phyloP scores from a whole-genome alignment of 768 basidiomycete species.

The Hericium alpestre region DNA sequence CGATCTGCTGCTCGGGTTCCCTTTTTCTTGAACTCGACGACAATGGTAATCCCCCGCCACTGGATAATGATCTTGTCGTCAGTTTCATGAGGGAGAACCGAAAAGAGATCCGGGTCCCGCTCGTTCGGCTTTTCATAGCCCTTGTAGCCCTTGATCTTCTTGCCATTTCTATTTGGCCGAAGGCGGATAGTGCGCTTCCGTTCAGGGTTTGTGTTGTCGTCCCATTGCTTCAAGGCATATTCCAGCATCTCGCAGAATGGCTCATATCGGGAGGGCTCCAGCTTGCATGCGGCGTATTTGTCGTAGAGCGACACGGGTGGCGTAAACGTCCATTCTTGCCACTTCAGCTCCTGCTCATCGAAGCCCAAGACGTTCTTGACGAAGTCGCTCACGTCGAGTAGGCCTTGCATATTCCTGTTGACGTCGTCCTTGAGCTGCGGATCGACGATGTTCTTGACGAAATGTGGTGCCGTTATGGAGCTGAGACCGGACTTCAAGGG shows the following conservation, averaged over 20 bases:
- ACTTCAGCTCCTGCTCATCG: not conserved
- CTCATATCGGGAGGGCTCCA: not conserved
- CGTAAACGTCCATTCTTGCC: not conserved
- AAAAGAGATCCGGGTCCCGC: not conserved
- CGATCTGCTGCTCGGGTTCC: too few relatives aligned
- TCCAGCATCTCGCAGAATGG: not conserved
- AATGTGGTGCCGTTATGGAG: too few relatives aligned
- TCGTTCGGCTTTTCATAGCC: not conserved
- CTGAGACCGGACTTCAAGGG: too few relatives aligned
- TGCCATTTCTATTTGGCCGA: not conserved
- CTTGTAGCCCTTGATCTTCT: not conserved
- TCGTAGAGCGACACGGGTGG: not conserved
- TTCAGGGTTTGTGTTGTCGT: too few relatives aligned
- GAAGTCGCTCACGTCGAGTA: not conserved
- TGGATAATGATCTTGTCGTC: too few relatives aligned
- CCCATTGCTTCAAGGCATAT: not conserved
- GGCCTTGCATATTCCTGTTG: not conserved
- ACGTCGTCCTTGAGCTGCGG: not conserved
- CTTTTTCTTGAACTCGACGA: too few relatives aligned
- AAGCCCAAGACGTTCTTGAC: not conserved
- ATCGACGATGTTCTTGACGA: not conserved
- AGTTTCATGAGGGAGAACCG: too few relatives aligned
- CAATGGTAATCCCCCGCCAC: too few relatives aligned
- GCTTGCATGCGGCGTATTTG: too few relatives aligned
- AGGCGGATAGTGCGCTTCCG: too few relatives aligned